phyloP scores from a whole-genome alignment of 202 grass and related monocot genomes.

The Hordeum pubiflorum region DNA sequence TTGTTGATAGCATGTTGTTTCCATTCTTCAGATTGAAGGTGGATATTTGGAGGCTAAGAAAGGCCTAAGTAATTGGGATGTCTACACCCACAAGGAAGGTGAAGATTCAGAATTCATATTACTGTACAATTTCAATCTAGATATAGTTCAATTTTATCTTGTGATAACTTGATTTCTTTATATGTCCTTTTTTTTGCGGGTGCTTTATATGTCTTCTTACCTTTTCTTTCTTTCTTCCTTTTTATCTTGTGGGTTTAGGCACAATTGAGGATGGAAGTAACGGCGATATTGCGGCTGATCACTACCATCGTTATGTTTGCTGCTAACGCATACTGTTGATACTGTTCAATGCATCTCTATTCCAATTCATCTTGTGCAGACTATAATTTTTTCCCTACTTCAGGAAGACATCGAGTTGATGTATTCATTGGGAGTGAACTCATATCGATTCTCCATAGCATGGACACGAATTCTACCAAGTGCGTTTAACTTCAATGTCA shows the following conservation, averaged over 20 bases:
- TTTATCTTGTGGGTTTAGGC: conserved; percentile 12
- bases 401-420: conserved; percentile 62
- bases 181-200: no score
- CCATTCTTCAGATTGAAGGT: conserved; percentile 52
- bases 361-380: background rate
- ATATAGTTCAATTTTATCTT: background rate
- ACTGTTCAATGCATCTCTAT: background rate
- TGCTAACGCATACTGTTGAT: background rate
- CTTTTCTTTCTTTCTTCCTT: background rate
- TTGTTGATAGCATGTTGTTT: background rate
- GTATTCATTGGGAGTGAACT: conserved; percentile 51
- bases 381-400: background rate
- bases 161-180: background rate
- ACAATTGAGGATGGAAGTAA: conserved; percentile 46
- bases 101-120: background rate
- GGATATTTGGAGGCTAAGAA: conserved; percentile 60
- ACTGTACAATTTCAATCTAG: background rate
- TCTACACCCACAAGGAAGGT: conserved; percentile 41
- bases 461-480: conserved; percentile 69
- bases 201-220: background rate
- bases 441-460: conserved; percentile 72
- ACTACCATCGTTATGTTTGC: conserved; percentile 49
- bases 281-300: conserved; percentile 46
- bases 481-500: conserved; percentile 11
- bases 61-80: conserved; percentile 71